Evolutionary conservation across 1,284 basidiomycete species (phyloP), one percentile per base, ranked within the genome.

Genomic region (Apiotrichum porosum): DNA sequence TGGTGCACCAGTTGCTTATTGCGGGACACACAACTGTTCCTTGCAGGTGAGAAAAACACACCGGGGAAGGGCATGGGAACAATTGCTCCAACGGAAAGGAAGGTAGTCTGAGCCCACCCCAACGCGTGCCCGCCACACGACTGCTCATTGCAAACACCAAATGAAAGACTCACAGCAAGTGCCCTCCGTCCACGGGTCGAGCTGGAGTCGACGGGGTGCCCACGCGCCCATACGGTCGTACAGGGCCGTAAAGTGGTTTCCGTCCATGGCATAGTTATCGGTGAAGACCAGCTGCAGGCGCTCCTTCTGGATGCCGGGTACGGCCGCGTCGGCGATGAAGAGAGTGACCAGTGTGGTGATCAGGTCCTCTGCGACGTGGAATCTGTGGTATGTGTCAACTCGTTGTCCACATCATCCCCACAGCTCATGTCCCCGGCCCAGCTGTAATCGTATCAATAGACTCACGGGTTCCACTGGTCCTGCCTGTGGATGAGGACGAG

Each of bases 291-390:
- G 57, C 46, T 71, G 70, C 3, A 71, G 40, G 8, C 63, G 48
- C 6, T 57, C 53, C 21, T 57, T 34, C 10, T 56, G 45, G 1
- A 65, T 50, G 1, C 47, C 52, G 1, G 65, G 64, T 4, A 53
- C 52, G 0, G 57, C 56, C 1, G 51, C 44, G 3, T 51, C 56
- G 3, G 60, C 57, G 28, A 68, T 56, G 45, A 72, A 58, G 21
- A 63, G 37, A 0, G 65, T 60, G 2, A 68, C 63, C 8, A 71
- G 46, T 1, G 68, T 69, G 1, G 68, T 71, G 37, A 72, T 56
- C 10, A 72, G 53, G 52, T 72, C 70, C 42, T 72, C 70, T 2
- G 66, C 63, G 31, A 69, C 66, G 45, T 72, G 70, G 45, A 70
- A 71, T 3, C 66, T 66, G 41, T 1, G 3, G 19, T 49, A 33